These are phyloP conservation scores for Tillandsia fasciculata DNA, from an alignment of 176 grass and related monocot genomes.

Conservation along the genomic window DNA sequence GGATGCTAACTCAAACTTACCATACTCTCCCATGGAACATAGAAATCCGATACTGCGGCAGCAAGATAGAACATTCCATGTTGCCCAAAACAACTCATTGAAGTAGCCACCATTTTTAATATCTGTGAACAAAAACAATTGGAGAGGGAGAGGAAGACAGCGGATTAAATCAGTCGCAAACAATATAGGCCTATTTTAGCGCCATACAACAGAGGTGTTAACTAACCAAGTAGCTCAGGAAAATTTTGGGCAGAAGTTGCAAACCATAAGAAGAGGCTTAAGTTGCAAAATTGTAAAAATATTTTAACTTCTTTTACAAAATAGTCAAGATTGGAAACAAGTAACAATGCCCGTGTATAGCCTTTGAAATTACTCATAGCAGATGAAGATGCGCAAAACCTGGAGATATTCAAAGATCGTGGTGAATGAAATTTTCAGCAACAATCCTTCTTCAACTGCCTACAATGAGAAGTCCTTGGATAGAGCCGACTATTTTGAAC, in stretches of 20 bases:
- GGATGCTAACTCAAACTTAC: constrained; percentile 24
- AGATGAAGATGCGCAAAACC: constrained; percentile 29
- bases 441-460: constrained; percentile 56
- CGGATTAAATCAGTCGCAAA: too few species aligned
- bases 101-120: constrained; percentile 67
- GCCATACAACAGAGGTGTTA: too few species aligned
- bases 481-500: background rate
- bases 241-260: too few species aligned
- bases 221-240: too few species aligned
- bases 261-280: too few species aligned
- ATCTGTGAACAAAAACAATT: constrained; percentile 32
- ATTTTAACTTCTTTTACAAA: too few species aligned
- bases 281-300: too few species aligned
- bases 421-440: constrained; percentile 93
- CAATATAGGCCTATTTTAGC: too few species aligned
- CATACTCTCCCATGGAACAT: constrained; percentile 90
- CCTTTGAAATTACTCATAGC: background rate
- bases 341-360: too few species aligned
- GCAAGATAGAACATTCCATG: constrained; percentile 84
- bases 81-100: constrained; percentile 40
- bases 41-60: constrained; percentile 90
- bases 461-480: constrained; percentile 21
- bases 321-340: too few species aligned
- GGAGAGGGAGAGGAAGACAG: background rate
- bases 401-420: constrained; percentile 98